These are phyloP conservation scores for Trametes cubensis DNA, from an alignment of 768 basidiomycete species.

Conservation along the genomic window DNA sequence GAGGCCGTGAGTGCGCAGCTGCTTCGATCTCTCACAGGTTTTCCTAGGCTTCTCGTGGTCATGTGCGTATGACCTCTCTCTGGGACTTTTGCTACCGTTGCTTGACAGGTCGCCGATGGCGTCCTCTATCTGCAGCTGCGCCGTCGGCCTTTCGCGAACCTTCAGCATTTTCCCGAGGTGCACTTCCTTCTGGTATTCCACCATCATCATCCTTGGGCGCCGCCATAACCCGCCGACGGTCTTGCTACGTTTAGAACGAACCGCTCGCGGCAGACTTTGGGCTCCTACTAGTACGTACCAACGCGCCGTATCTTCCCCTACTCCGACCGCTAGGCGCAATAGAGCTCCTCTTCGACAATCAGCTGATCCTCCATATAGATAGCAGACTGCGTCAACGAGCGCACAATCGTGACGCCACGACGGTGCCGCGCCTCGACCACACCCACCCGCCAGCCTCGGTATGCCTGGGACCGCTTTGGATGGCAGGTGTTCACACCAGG, in stretches of 20 bases:
- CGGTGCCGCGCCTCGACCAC: slow-evolving; percentile 4
- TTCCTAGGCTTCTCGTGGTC: background rate
- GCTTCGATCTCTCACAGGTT: background rate
- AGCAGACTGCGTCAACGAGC: background rate
- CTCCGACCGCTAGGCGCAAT: background rate
- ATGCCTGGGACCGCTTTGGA: background rate
- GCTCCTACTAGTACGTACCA: background rate
- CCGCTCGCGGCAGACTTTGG: background rate
- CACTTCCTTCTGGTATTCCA: no score
- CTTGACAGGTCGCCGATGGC: background rate
- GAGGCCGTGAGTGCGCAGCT: slow-evolving; percentile 4
- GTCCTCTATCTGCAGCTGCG: background rate
- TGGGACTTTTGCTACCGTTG: background rate
- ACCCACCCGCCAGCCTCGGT: background rate
- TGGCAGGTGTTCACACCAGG: background rate
- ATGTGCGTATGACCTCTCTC: background rate
- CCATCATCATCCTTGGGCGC: no score
- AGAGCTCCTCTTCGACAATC: slow-evolving; percentile 2
- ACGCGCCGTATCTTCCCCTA: background rate
- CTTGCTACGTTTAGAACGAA: no score
- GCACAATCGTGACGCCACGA: slow-evolving; percentile 11
- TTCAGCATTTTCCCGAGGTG: background rate
- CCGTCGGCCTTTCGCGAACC: no score
- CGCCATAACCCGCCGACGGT: no score
- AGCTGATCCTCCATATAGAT: slow-evolving; percentile 9